phyloP scores from a whole-genome alignment of 2,329 filamentous ascomycete species.

The Aspergillus sp. region DNA sequence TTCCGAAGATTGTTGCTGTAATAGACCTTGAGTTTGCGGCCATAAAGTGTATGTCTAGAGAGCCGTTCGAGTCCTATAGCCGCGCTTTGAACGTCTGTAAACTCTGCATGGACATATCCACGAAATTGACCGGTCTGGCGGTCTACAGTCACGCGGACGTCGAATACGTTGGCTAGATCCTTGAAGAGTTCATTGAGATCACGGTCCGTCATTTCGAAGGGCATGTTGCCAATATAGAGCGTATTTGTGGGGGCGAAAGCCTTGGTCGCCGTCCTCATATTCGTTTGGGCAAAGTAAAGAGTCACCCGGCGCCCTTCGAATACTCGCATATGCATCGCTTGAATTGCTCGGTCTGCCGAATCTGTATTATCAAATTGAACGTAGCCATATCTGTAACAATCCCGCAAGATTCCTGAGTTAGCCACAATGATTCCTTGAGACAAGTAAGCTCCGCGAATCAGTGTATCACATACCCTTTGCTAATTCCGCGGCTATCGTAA shows the following conservation, averaged over 20 bases:
- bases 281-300: conserved; percentile 57
- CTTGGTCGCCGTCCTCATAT: conserved; percentile 20
- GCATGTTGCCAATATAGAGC: conserved; percentile 82
- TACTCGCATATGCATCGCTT: conserved; percentile 58
- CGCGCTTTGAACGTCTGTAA: conserved; percentile 68
- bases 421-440: neutral
- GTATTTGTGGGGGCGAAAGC: conserved; percentile 58
- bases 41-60: conserved; percentile 59
- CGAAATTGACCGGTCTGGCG: conserved; percentile 75
- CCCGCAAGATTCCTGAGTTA: neutral
- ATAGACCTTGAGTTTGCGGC: conserved; percentile 65
- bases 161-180: conserved; percentile 66
- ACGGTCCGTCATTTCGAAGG: conserved; percentile 79
- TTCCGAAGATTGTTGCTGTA: conserved; percentile 46
- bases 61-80: conserved; percentile 59
- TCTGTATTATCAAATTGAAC: conserved; percentile 58
- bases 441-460: neutral
- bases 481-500: conserved; percentile 62
- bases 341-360: conserved; percentile 57
- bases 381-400: conserved; percentile 60
- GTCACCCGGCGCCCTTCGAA: conserved; percentile 65
- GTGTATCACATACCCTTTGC: conserved; percentile 62
- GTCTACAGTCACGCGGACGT: conserved; percentile 81
- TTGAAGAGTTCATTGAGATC: conserved; percentile 79
- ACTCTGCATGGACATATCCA: conserved; percentile 84